Evolutionary conservation across 306 rosid genomes (phyloP), one percentile per base, ranked within the genome.

Genomic region (Abrus pulchellus): DNA sequence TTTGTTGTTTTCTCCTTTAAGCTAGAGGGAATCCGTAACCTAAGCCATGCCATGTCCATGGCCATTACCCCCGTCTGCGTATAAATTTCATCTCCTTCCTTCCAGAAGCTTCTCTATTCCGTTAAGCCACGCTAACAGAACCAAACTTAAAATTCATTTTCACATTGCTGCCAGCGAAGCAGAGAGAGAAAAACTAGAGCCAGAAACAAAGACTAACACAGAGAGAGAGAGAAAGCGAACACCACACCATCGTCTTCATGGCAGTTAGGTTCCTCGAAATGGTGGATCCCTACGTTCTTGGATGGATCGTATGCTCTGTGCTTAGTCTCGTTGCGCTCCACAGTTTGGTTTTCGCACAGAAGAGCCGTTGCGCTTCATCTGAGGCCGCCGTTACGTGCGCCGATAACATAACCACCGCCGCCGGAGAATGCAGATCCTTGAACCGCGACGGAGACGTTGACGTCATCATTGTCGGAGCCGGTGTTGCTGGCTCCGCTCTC

Each of bases 401-500:
- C 65, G 72, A 82, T 45, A 88, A 82, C 70, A 47, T 86, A 61
- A 75, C 86, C 32, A 83, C 89, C 68, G 72, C 79, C 0, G 68
- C 79, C 43, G 92, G 86, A 70, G 92, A 93, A 83, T 89, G 95
- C 71, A 84, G 87, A 88, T 91, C 97, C 71, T 71, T 53, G 5
- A 74, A 50, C 28, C 73, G 66, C 13, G 54, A 34, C 7, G 80
- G 77, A 5, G 89, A 84, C 57, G 84, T 61, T 32, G 97, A 94
- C 81, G 84, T 94, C 62, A 88, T 94, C 79, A 86, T 94, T 81
- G 99, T 91, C 62, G 99, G 99, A 47, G 99, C 99, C 8, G 99
- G 99, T 8, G 99, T 94, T 38, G 97, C 99, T 29, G 99, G 98
- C 59, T 53, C 97, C 10, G 98, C 97, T 81, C 94, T 94, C 32